These are phyloP conservation scores for Calonectria pseudoturangicola DNA, from an alignment of 2,329 filamentous ascomycete genomes.

Conservation along the genomic window DNA sequence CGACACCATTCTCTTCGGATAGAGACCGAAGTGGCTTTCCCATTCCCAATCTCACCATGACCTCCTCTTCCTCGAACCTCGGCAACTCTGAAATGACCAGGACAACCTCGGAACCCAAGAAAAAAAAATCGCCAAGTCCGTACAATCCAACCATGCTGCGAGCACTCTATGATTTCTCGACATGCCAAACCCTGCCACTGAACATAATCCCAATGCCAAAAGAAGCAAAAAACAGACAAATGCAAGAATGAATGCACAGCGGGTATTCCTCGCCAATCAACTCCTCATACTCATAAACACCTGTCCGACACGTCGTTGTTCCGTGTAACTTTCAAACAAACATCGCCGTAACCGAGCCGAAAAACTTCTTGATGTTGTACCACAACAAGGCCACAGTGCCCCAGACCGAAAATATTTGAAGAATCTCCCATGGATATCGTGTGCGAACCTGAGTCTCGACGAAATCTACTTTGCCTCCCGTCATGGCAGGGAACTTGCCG, in stretches of 20 bases:
- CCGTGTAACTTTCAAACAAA: conserved; percentile 46
- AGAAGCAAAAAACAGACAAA: conserved; percentile 17
- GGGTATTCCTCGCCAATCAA: conserved; percentile 26
- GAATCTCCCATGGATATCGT: conserved; percentile 71
- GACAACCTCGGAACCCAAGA: not conserved
- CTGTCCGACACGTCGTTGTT: conserved; percentile 17
- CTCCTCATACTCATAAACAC: conserved; percentile 25
- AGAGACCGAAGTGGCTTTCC: conserved; percentile 45
- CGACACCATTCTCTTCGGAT: conserved; percentile 41
- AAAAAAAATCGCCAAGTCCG: not conserved
- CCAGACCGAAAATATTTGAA: conserved; percentile 72
- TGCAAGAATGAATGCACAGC: conserved; percentile 22
- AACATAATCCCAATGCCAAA: conserved; percentile 4
- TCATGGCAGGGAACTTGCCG: conserved; percentile 85
- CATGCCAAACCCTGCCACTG: conserved; percentile 7
- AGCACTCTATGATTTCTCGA: conserved; percentile 15
- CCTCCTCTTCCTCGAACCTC: conserved; percentile 41
- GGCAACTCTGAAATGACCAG: conserved; percentile 39
- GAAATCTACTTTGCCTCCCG: conserved; percentile 67
- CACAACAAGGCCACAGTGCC: conserved; percentile 66
- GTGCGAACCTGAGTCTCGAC: conserved; percentile 77
- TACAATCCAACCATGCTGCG: conserved; percentile 20
- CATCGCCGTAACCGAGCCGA: conserved; percentile 46
- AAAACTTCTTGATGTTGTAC: conserved; percentile 60
- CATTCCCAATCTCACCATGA: conserved; percentile 29